Conservation (phyloP, 2,329 filamentous ascomycete species). For the Exserohilum turcica region DNA sequence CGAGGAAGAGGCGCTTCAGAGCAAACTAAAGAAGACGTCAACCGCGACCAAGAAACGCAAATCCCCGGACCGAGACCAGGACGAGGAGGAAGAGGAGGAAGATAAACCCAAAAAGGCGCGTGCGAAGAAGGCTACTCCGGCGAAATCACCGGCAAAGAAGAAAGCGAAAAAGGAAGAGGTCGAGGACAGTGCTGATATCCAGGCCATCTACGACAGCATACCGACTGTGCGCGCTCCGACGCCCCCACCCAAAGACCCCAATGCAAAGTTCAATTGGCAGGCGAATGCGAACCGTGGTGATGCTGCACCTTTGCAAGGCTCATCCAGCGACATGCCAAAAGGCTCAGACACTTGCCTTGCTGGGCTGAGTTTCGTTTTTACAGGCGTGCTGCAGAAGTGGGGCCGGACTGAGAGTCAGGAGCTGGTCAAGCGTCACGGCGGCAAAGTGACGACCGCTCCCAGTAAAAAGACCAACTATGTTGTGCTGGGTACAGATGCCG, state of each 20-base stretch:
- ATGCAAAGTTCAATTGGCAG: slow-evolving; percentile 79
- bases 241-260: slow-evolving; percentile 72
- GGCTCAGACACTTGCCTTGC: slow-evolving; percentile 88
- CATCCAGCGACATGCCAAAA: slow-evolving; percentile 71
- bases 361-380: slow-evolving; percentile 93
- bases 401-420: slow-evolving; percentile 83
- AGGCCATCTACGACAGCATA: slow-evolving; percentile 87
- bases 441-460: slow-evolving; percentile 82
- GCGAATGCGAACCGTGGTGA: slow-evolving; percentile 62
- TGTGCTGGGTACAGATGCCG: slow-evolving; percentile 87
- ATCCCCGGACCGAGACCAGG: slow-evolving; percentile 58
- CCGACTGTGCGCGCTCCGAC: slow-evolving; percentile 81
- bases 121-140: slow-evolving; percentile 43
- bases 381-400: slow-evolving; percentile 79
- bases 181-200: slow-evolving; percentile 71
- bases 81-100: slow-evolving; percentile 60
- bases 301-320: slow-evolving; percentile 66
- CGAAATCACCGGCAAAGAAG: slow-evolving; percentile 61
- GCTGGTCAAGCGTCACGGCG: slow-evolving; percentile 90
- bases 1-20: slow-evolving; percentile 48
- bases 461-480: slow-evolving; percentile 95
- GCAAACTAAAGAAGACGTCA: slow-evolving; percentile 47
- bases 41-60: slow-evolving; percentile 60
- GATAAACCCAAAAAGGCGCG: slow-evolving; percentile 63
- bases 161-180: slow-evolving; percentile 68